Evolutionary conservation across 768 basidiomycete species (phyloP).

Genomic region (Mycena crocata): DNA sequence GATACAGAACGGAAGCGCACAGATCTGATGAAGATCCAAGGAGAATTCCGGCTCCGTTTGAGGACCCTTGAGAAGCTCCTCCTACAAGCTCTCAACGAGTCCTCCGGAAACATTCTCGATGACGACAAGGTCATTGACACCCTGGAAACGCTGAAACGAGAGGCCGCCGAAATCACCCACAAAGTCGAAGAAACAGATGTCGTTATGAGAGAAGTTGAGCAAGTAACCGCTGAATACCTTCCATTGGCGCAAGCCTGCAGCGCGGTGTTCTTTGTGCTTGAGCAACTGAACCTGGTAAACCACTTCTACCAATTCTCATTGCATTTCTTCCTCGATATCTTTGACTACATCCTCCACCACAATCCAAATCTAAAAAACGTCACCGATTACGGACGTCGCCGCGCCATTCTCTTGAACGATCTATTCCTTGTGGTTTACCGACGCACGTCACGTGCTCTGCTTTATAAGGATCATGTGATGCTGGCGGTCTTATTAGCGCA

Average conservation of each 20-base stretch:
- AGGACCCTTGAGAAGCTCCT: slow-evolving; percentile 93
- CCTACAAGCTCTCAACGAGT: slow-evolving; percentile 95
- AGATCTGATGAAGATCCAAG: slow-evolving; percentile 97
- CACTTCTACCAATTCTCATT: slow-evolving; percentile 99
- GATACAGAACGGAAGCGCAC: slow-evolving; percentile 96
- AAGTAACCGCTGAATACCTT: slow-evolving; percentile 94
- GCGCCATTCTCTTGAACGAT: slow-evolving; percentile 86
- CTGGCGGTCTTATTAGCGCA: slow-evolving; percentile 92
- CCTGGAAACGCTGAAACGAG: slow-evolving; percentile 93
- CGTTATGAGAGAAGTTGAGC: slow-evolving; percentile 96
- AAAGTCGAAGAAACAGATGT: slow-evolving; percentile 98
- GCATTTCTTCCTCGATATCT: slow-evolving; percentile 97
- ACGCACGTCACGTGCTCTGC: slow-evolving; percentile 89
- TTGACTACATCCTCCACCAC: slow-evolving; percentile 92
- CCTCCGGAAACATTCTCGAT: slow-evolving; percentile 95
- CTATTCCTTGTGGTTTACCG: slow-evolving; percentile 91
- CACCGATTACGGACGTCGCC: slow-evolving; percentile 76
- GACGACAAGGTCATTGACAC: slow-evolving; percentile 99
- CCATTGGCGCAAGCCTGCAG: slow-evolving; percentile 97
- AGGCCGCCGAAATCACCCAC: slow-evolving; percentile 94
- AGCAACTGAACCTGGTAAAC: slow-evolving; percentile 92
- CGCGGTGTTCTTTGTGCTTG: slow-evolving; percentile 95
- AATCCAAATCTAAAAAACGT: slow-evolving; percentile 91
- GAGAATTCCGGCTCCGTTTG: slow-evolving; percentile 94
- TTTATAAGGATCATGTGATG: slow-evolving; percentile 92